Conservation (phyloP, 768 basidiomycete genomes). For the Boletus coccyginus region DNA sequence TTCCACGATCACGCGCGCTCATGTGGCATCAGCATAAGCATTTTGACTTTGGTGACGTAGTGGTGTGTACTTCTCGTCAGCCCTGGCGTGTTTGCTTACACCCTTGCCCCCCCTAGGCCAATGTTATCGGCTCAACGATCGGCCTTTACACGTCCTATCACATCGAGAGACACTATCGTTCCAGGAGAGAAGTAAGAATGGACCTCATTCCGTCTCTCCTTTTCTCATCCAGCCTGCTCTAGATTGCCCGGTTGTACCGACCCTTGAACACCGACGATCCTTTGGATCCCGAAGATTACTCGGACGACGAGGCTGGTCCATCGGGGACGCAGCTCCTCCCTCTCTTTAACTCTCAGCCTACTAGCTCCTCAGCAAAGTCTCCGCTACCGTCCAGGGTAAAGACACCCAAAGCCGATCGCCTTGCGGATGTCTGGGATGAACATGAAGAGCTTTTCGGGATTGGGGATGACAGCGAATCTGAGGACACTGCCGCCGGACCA, state of each 20-base stretch:
- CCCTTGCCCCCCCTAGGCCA: slow-evolving; percentile 53
- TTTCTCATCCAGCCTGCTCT: slow-evolving; percentile 1
- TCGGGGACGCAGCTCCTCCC: slow-evolving; percentile 59
- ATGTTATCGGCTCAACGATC: slow-evolving; percentile 67
- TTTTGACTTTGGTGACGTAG: slow-evolving; percentile 71
- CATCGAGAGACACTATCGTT: slow-evolving; percentile 73
- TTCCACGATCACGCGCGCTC: neutral
- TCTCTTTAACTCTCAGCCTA: slow-evolving; percentile 30
- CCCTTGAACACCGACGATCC: slow-evolving; percentile 55
- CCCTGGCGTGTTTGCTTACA: slow-evolving; percentile 11
- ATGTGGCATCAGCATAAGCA: slow-evolving; percentile 51
- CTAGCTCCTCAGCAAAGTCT: slow-evolving; percentile 17
- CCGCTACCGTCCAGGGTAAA: slow-evolving; percentile 28
- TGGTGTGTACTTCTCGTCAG: slow-evolving; percentile 43
- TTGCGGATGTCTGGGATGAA: slow-evolving; percentile 74
- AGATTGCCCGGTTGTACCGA: slow-evolving; percentile 79
- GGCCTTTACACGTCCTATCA: slow-evolving; percentile 68
- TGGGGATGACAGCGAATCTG: slow-evolving; percentile 61
- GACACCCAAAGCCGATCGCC: slow-evolving; percentile 32
- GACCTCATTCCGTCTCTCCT: neutral
- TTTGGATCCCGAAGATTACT: slow-evolving; percentile 51
- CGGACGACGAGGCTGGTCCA: slow-evolving; percentile 42
- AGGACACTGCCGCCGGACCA: slow-evolving; percentile 31
- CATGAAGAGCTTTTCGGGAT: slow-evolving; percentile 73
- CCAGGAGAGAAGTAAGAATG: slow-evolving; percentile 64